phyloP scores from a whole-genome alignment of 208 protist species.

The Leishmania gerbilli region DNA sequence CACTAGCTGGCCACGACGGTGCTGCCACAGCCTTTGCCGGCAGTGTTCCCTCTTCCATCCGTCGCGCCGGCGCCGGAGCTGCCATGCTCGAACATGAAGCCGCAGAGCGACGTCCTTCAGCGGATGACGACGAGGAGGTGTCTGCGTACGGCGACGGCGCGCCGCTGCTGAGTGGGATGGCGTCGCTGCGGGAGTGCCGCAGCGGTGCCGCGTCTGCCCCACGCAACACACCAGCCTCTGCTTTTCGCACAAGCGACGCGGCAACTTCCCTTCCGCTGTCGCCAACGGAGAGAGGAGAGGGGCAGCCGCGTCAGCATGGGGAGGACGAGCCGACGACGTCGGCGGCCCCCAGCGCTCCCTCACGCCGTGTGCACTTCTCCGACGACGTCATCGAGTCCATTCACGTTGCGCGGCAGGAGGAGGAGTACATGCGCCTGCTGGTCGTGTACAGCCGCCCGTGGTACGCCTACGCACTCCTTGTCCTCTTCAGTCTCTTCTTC shows the following conservation, averaged over 20 bases:
- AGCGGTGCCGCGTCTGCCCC: neutral
- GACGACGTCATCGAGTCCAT: conserved; percentile 29
- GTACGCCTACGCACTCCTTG: conserved; percentile 30
- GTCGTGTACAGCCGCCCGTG: conserved; percentile 32
- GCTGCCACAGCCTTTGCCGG: neutral
- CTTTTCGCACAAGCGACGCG: neutral
- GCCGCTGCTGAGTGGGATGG: neutral
- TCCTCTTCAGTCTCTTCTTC: conserved; percentile 13
- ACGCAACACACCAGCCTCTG: neutral
- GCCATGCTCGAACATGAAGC: neutral
- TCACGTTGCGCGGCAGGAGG: conserved; percentile 17
- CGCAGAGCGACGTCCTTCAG: neutral
- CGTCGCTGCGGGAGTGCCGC: neutral
- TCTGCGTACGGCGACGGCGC: neutral
- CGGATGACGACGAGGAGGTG: neutral
- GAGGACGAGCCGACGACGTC: neutral
- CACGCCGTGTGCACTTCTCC: conserved; percentile 29
- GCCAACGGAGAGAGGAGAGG: neutral
- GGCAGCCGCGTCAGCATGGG: neutral
- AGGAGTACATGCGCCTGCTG: conserved; percentile 29
- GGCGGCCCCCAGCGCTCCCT: neutral
- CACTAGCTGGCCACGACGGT: neutral
- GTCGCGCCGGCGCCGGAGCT: neutral
- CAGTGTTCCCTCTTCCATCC: conserved; percentile 4
- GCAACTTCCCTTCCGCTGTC: neutral